Conservation (phyloP, 2,329 filamentous ascomycete genomes). For the Aspergillus proliferans region DNA sequence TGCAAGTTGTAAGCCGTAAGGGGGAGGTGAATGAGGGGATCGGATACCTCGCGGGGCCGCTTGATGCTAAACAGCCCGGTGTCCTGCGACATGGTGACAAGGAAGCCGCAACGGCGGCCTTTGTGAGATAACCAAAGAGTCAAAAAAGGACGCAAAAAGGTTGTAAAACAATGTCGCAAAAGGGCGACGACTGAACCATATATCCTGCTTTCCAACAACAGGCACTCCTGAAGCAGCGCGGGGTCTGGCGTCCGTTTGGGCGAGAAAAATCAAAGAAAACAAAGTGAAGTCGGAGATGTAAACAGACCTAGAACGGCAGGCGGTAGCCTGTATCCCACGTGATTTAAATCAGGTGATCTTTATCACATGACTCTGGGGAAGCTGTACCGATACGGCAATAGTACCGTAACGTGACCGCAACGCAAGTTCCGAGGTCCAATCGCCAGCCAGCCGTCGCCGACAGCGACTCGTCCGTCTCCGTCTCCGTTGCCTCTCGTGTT, state of each 20-base stretch:
- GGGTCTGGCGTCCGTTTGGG: constrained; percentile 7
- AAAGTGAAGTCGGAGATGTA: constrained; percentile 19
- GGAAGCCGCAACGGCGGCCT: constrained; percentile 24
- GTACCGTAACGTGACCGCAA: neutral
- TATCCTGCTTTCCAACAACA: constrained; percentile 4
- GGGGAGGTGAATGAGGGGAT: neutral
- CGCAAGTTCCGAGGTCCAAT: constrained; percentile 33
- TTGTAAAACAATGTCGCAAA: neutral
- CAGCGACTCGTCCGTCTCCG: constrained; percentile 3
- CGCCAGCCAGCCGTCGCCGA: constrained; percentile 19
- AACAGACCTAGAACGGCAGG: constrained; percentile 28
- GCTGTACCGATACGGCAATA: constrained; percentile 14
- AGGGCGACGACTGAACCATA: neutral
- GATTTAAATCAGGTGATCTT: neutral
- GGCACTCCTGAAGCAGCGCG: constrained; percentile 12
- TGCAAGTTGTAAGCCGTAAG: neutral
- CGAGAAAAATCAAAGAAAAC: constrained; percentile 1
- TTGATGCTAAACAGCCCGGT: constrained; percentile 85
- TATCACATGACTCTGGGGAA: constrained; percentile 30
- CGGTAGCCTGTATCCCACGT: constrained; percentile 14
- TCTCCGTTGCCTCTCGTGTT: constrained; percentile 3
- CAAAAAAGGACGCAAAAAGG: neutral
- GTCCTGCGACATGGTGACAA: constrained; percentile 71
- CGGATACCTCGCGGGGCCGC: constrained; percentile 77
- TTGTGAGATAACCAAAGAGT: neutral